These are phyloP conservation scores for Pseudopyrenochaeta lycopersici DNA, from an alignment of 2,329 filamentous ascomycete species.

Conservation along the genomic window DNA sequence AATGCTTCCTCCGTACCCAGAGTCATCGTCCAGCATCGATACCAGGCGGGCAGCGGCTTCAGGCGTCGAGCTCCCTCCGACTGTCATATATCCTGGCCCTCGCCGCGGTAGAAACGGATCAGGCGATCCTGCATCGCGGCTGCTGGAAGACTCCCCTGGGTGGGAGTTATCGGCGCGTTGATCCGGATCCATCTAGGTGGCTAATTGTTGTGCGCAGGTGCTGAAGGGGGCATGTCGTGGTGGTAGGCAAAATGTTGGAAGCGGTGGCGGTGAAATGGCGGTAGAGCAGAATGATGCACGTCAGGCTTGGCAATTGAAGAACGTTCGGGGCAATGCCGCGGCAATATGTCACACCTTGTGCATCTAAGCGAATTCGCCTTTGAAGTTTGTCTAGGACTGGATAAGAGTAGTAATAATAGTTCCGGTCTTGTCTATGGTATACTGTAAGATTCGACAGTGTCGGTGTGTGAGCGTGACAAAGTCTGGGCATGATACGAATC, in stretches of 20 bases:
- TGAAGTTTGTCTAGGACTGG: background rate
- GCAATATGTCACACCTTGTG: too few relatives aligned
- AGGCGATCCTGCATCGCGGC: slow-evolving; percentile 33
- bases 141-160: slow-evolving; percentile 37
- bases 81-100: slow-evolving; percentile 81
- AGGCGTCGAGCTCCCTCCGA: slow-evolving; percentile 82
- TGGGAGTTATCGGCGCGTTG: slow-evolving; percentile 29
- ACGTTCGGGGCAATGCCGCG: slow-evolving; percentile 1
- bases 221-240: slow-evolving; percentile 43
- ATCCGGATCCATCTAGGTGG: slow-evolving; percentile 40
- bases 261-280: slow-evolving; percentile 18
- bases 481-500: slow-evolving; percentile 1
- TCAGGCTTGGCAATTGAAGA: slow-evolving; percentile 7
- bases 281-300: slow-evolving; percentile 19
- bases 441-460: background rate
- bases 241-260: slow-evolving; percentile 11
- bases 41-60: slow-evolving; percentile 83
- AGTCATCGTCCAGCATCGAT: slow-evolving; percentile 84
- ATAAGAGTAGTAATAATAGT: too few relatives aligned
- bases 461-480: background rate
- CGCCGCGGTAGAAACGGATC: slow-evolving; percentile 34
- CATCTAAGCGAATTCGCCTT: background rate
- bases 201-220: slow-evolving; percentile 21
- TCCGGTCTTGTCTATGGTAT: background rate
- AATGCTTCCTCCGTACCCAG: slow-evolving; percentile 87